These are phyloP conservation scores for Toxicodendron radicans DNA, from an alignment of 345 rosid species.

Conservation along the genomic window DNA sequence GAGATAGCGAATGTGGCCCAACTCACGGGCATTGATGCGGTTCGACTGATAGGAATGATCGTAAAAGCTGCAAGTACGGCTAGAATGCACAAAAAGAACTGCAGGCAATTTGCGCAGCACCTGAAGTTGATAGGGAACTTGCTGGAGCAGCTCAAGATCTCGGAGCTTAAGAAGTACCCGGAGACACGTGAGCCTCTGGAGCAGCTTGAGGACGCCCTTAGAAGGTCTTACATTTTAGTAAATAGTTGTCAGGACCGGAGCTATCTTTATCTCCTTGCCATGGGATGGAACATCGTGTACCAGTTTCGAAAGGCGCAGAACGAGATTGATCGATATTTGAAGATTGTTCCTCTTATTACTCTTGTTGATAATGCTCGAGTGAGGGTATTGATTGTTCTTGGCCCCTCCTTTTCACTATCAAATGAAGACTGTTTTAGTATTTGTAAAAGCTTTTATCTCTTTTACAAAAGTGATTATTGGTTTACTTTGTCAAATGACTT, in stretches of 20 bases:
- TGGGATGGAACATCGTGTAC: slow-evolving; percentile 99
- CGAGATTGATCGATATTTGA: slow-evolving; percentile 91
- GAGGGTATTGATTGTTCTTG: slow-evolving; percentile 48
- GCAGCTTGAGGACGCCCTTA: slow-evolving; percentile 89
- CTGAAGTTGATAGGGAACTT: slow-evolving; percentile 87
- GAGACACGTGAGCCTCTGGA: slow-evolving; percentile 98
- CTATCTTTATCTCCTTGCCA: slow-evolving; percentile 89
- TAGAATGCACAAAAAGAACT: slow-evolving; percentile 93
- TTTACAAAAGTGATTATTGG: neutral
- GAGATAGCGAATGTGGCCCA: slow-evolving; percentile 81
- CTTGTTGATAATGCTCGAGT: slow-evolving; percentile 95
- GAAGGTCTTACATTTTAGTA: slow-evolving; percentile 79
- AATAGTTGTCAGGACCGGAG: slow-evolving; percentile 91
- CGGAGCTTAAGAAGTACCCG: slow-evolving; percentile 90
- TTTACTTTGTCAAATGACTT: neutral
- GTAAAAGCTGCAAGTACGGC: slow-evolving; percentile 87
- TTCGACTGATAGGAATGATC: slow-evolving; percentile 74
- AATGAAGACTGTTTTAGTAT: neutral
- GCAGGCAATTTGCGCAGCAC: slow-evolving; percentile 92
- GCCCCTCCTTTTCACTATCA: neutral
- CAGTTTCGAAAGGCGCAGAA: slow-evolving; percentile 93
- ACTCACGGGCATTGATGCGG: slow-evolving; percentile 83
- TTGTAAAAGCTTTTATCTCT: neutral
- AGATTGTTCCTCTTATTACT: slow-evolving; percentile 89
- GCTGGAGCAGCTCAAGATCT: slow-evolving; percentile 81